These are phyloP conservation scores for Fusarium graminum DNA, from an alignment of 2,329 filamentous ascomycete genomes.

Conservation along the genomic window DNA sequence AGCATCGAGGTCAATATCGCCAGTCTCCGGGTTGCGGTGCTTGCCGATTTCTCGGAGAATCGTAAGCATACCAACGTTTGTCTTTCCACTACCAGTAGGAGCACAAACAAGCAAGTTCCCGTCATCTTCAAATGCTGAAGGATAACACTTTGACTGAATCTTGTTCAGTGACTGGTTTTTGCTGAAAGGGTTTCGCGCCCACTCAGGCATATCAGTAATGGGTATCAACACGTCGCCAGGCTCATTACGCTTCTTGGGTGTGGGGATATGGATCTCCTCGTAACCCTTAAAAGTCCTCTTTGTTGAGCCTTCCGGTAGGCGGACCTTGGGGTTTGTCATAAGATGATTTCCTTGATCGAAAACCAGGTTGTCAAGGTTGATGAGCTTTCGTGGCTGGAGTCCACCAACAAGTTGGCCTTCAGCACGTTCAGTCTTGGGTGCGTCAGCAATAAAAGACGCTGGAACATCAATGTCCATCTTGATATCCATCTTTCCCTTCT, in stretches of 20 bases:
- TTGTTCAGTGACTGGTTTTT: conserved; percentile 90
- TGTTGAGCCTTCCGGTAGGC: conserved; percentile 91
- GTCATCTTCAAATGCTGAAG: conserved; percentile 90
- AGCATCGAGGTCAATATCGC: conserved; percentile 93
- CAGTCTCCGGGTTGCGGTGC: conserved; percentile 86
- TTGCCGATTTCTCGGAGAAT: conserved; percentile 98
- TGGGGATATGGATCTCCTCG: conserved; percentile 96
- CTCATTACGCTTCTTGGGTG: conserved; percentile 88
- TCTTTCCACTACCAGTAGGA: conserved; percentile 97
- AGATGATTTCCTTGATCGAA: conserved; percentile 99
- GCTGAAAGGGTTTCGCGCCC: conserved; percentile 89
- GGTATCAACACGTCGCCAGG: conserved; percentile 85
- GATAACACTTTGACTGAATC: conserved; percentile 94
- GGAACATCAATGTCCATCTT: conserved; percentile 94
- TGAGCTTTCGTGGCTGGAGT: conserved; percentile 85
- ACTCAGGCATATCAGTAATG: conserved; percentile 89
- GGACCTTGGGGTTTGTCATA: conserved; percentile 99
- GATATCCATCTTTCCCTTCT: conserved; percentile 81
- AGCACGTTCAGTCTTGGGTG: conserved; percentile 65
- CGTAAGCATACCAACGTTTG: conserved; percentile 97
- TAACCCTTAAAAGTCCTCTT: conserved; percentile 98
- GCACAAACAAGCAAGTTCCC: conserved; percentile 98
- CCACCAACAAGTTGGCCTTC: conserved; percentile 83
- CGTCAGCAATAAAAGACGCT: conserved; percentile 65
- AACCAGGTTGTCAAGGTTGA: conserved; percentile 95